Evolutionary conservation across 1,139 yeast species (phyloP).

Genomic region (Scheffersomyces titani): DNA sequence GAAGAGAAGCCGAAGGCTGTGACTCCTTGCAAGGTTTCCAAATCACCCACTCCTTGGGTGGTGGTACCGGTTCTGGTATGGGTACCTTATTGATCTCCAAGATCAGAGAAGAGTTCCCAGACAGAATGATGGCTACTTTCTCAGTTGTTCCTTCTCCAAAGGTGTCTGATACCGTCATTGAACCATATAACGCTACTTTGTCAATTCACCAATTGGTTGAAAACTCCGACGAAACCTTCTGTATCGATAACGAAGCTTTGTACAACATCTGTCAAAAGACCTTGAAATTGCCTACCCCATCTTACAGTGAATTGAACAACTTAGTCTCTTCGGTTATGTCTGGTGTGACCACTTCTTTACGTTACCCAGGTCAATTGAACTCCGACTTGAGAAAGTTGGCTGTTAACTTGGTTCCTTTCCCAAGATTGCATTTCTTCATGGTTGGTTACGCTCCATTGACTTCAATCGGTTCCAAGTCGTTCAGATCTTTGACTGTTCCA

Average conservation of each 20-base stretch:
- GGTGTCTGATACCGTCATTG: constrained; percentile 89
- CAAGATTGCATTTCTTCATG: constrained; percentile 92
- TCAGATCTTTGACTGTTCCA: constrained; percentile 83
- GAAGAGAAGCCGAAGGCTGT: constrained; percentile 93
- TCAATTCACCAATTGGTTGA: constrained; percentile 93
- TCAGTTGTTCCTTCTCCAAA: constrained; percentile 92
- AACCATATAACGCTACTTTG: constrained; percentile 90
- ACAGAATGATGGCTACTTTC: constrained; percentile 94
- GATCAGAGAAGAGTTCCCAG: constrained; percentile 47
- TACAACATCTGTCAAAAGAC: constrained; percentile 87
- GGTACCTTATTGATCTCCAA: constrained; percentile 40
- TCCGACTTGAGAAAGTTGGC: constrained; percentile 90
- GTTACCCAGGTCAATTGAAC: constrained; percentile 93
- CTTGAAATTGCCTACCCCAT: constrained; percentile 76
- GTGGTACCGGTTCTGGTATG: constrained; percentile 97
- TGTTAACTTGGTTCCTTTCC: constrained; percentile 91
- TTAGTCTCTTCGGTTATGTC: constrained; percentile 90
- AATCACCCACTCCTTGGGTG: constrained; percentile 90
- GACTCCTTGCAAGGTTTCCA: constrained; percentile 95
- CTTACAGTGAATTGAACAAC: constrained; percentile 73
- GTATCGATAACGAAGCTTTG: constrained; percentile 91
- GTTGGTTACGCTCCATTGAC: constrained; percentile 93
- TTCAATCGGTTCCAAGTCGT: constrained; percentile 74
- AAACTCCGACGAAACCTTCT: constrained; percentile 88
- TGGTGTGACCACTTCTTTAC: constrained; percentile 84